Percentiles rank a stretch among this genome's conserved stretches.
phyloP scores from a whole-genome alignment of 1,284 basidiomycete species.

The Grifola frondosa region DNA sequence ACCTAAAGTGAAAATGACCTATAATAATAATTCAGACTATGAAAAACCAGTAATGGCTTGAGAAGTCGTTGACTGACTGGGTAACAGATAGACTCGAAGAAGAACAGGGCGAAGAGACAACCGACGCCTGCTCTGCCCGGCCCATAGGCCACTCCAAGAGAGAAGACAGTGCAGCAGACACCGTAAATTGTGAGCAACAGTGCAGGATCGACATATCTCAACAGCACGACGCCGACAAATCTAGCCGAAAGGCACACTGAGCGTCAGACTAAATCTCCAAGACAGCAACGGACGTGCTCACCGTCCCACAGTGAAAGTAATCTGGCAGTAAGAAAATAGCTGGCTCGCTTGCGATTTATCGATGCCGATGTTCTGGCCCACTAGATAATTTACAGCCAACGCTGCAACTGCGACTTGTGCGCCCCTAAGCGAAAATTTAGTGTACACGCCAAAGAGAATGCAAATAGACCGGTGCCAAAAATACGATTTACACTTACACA shows the following conservation, averaged over 20 bases:
- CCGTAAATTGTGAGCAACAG: conserved; percentile 60
- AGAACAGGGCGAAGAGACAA: conserved; percentile 70
- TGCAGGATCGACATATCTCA: conserved; percentile 66
- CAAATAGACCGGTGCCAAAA: no score
- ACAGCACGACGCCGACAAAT: conserved; percentile 62
- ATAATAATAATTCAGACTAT: conserved; percentile 1
- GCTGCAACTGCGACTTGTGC: conserved; percentile 75
- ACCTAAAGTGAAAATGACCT: conserved; percentile 71
- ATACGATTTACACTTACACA: conserved; percentile 55
- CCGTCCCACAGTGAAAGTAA: conserved; percentile 71
- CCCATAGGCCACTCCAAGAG: conserved; percentile 52
- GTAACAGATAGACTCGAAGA: conserved; percentile 76
- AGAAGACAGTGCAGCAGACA: conserved; percentile 51
- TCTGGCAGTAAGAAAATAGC: conserved; percentile 71
- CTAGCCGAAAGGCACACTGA: conserved; percentile 30
- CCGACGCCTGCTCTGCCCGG: conserved; percentile 58
- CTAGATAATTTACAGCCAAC: conserved; percentile 70
- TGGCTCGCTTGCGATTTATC: conserved; percentile 52
- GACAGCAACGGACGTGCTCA: conserved; percentile 27
- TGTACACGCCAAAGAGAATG: conserved; percentile 1
- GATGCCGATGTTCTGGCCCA: conserved; percentile 63
- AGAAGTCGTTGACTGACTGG: conserved; percentile 42
- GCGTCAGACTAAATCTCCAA: background rate
- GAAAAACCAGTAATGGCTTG: background rate
- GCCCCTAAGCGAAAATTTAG: conserved; percentile 41